A percentile compares a stretch with the other conserved stretches of the same genome.
Evolutionary conservation across 352 stramenopile species (phyloP).

Genomic region (Phytophthora europaea): DNA sequence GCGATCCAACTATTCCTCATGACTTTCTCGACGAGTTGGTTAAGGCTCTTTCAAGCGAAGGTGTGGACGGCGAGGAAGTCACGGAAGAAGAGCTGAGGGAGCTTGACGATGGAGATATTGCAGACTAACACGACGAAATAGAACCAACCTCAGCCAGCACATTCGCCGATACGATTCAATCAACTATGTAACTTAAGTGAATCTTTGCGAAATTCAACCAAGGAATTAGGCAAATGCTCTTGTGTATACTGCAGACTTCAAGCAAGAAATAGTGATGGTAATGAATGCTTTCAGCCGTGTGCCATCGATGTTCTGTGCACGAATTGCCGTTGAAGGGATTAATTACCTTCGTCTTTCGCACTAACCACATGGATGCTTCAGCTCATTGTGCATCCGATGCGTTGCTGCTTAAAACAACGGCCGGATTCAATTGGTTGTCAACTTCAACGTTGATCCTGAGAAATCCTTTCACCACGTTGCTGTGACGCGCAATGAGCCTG

Average conservation of each 20-base stretch:
- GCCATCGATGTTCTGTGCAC: too few relatives aligned
- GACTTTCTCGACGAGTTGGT: constrained; percentile 26
- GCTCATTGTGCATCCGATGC: background rate
- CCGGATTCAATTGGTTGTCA: background rate
- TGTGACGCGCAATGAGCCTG: too few relatives aligned
- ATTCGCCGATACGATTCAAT: background rate
- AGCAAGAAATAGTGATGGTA: background rate
- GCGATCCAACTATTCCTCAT: constrained; percentile 14
- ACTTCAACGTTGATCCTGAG: background rate
- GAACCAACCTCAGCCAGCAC: background rate
- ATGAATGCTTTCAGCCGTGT: too few relatives aligned
- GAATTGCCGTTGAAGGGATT: too few relatives aligned
- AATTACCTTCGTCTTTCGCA: background rate
- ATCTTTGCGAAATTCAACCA: background rate
- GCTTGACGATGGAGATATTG: constrained; percentile 17
- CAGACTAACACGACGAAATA: background rate
- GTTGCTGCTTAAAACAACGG: background rate
- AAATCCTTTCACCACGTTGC: too few relatives aligned
- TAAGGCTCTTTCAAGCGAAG: constrained; percentile 15
- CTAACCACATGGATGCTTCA: background rate
- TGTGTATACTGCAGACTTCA: background rate
- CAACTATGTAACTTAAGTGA: background rate
- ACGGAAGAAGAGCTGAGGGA: constrained; percentile 29
- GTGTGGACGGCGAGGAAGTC: constrained; percentile 22
- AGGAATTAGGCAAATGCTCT: background rate